Base-by-base conservation (phyloP, 2,329 filamentous ascomycete species). In the Penicillium crustosum region DNA sequence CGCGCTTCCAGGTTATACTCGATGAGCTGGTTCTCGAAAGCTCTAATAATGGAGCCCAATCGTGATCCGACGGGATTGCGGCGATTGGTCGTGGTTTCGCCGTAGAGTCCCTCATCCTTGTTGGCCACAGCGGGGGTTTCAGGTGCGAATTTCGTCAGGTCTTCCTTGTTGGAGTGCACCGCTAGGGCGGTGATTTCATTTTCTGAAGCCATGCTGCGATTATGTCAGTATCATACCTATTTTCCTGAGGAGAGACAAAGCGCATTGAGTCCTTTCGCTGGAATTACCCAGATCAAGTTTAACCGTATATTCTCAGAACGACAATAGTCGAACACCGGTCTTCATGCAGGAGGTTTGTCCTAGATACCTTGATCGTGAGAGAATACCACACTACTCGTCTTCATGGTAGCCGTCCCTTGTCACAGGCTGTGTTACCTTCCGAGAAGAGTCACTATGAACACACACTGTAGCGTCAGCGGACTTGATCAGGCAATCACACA, bases 1-100 rank as follows among this genome's bases (percentile, higher is more conserved):
- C 85, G 80, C 13, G 82, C 79, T 67, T 87, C 85, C 47, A 86
- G 73, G 44, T 77, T 77, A 63, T 77, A 78, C 59, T 73, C 73
- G n/a, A 76, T 64, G 15, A 78, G 67, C 44, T 73, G 70, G 41
- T 70, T 67, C 68, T 79, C 77, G 57, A 79, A 75, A 15, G 66
- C 62, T 59, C 65, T 68, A 48, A 73, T 53, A 49, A 73, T 65
- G 9, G 64, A 64, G 33, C 68, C 68, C 33, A 77, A 44, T 29
- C 70, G 70, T 7, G 63, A 59, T n/a, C 66, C 60, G 35, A 64
- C 52, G 53, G 64, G 64, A 35, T 63, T 64, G 29, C 38, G 57
- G 47, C 47, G 64, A 63, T 36, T 61, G 19, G 49, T 35, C 23
- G 53, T 53, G 7, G 56, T 48, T 29, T 58, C 57, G 15, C 51